Conservation (phyloP, 192 early-diverging fungal species). For the Coemansia sp. region DNA sequence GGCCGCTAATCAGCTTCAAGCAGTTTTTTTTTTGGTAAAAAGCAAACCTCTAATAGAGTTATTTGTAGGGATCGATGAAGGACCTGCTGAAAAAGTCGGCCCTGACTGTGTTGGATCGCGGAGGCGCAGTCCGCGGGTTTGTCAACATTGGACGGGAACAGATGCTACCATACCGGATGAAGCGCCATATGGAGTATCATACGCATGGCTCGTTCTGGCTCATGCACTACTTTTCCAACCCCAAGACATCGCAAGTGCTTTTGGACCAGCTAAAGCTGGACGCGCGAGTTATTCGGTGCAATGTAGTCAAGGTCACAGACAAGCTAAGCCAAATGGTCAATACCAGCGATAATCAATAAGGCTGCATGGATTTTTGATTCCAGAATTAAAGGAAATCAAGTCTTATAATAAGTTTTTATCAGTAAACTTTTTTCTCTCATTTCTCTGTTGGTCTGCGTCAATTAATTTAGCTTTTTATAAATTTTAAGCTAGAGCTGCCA, state of each 20-base stretch:
- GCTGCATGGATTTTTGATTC: background rate
- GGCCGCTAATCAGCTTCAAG: background rate
- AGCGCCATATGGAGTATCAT: conserved; percentile 82
- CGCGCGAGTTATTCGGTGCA: conserved; percentile 71
- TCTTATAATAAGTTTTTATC: background rate
- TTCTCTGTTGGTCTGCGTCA: background rate
- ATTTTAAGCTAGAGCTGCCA: background rate
- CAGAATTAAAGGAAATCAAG: background rate
- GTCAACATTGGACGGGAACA: conserved; percentile 65
- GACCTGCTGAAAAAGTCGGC: conserved; percentile 75
- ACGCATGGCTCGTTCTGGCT: conserved; percentile 67
- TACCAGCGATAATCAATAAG: conserved; percentile 50
- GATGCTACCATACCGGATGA: conserved; percentile 81
- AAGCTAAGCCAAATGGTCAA: conserved; percentile 59
- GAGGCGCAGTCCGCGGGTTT: conserved; percentile 85
- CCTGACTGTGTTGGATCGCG: conserved; percentile 71
- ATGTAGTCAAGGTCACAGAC: conserved; percentile 66
- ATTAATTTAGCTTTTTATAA: conserved; percentile 3
- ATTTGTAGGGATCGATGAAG: conserved; percentile 61
- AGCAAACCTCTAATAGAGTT: background rate
- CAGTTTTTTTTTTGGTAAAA: background rate
- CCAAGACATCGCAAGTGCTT: conserved; percentile 59
- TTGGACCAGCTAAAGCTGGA: conserved; percentile 64
- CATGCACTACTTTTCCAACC: conserved; percentile 78
- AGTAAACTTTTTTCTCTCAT: background rate